These are phyloP conservation scores for Sequoia sempervirens DNA, from an alignment of 75 land plant species.

Conservation along the genomic window DNA sequence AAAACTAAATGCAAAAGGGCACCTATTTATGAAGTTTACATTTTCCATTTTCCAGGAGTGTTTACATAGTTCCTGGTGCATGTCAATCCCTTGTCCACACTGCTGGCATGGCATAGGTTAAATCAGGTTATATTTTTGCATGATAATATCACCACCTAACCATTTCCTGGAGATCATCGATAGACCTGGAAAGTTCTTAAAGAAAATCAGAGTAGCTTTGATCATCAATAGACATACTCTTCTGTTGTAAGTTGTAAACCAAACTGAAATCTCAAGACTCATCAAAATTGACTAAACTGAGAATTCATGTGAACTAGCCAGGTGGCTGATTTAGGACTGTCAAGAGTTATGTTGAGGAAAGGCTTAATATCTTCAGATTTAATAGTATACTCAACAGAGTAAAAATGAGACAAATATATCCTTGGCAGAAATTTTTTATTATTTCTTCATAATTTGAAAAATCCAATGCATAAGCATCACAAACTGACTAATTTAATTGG, in stretches of 20 bases:
- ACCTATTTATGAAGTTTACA: too few relatives aligned
- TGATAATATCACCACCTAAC: background rate
- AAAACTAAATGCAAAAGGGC: too few relatives aligned
- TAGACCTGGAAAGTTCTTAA: background rate
- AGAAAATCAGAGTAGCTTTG: background rate
- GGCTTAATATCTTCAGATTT: background rate
- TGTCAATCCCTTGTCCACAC: background rate
- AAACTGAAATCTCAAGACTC: background rate
- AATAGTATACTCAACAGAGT: background rate
- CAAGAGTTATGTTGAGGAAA: background rate
- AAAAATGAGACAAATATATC: background rate
- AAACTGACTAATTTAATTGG: background rate
- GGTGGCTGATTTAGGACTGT: background rate
- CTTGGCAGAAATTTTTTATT: background rate
- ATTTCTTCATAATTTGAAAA: background rate
- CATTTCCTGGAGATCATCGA: background rate
- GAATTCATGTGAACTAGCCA: background rate
- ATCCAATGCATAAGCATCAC: constrained; percentile 1
- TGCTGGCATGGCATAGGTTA: background rate
- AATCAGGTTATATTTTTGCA: background rate
- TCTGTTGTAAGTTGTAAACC: background rate
- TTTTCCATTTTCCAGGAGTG: background rate
- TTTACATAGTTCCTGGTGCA: background rate
- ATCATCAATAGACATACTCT: background rate
- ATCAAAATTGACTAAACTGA: background rate